These are phyloP conservation scores for Tubosaeta sp. DNA, from an alignment of 768 basidiomycete genomes.

Conservation along the genomic window DNA sequence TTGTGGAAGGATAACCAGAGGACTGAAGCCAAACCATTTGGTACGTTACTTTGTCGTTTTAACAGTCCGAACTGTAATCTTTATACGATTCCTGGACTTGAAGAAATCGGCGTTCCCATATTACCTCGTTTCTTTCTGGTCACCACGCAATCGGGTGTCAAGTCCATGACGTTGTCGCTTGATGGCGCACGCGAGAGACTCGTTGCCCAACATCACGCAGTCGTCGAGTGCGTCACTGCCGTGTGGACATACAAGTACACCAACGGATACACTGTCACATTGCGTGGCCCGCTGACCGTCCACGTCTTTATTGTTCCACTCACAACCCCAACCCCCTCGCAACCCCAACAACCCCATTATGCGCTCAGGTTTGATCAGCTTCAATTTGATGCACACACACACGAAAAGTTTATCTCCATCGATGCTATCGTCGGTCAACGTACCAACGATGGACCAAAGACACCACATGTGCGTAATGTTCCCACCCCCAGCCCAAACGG, in stretches of 20 bases:
- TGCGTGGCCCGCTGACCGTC: constrained; percentile 70
- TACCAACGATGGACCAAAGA: constrained; percentile 38
- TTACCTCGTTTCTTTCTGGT: constrained; percentile 83
- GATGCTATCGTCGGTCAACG: constrained; percentile 56
- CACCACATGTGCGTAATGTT: constrained; percentile 31
- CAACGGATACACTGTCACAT: constrained; percentile 74
- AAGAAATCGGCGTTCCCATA: constrained; percentile 78
- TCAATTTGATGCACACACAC: constrained; percentile 65
- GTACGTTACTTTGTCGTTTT: constrained; percentile 38
- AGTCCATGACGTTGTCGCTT: constrained; percentile 74
- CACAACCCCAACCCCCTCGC: constrained; percentile 5
- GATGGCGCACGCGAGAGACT: constrained; percentile 73
- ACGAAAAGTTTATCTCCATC: constrained; percentile 72
- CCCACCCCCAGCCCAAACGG: constrained; percentile 34
- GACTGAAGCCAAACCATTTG: constrained; percentile 79
- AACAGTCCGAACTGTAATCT: constrained; percentile 2
- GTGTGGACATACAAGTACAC: constrained; percentile 79
- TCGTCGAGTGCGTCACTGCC: constrained; percentile 70
- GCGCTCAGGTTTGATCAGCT: constrained; percentile 68
- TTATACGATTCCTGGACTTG: constrained; percentile 13
- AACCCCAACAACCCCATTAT: constrained; percentile 21
- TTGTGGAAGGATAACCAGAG: constrained; percentile 84
- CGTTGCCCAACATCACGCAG: constrained; percentile 40
- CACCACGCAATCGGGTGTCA: constrained; percentile 79
- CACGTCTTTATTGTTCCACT: constrained; percentile 44